A percentile compares a stretch with the other conserved stretches of the same genome.
Conservation (phyloP, 768 basidiomycete species). For the Serendipita sp. region DNA sequence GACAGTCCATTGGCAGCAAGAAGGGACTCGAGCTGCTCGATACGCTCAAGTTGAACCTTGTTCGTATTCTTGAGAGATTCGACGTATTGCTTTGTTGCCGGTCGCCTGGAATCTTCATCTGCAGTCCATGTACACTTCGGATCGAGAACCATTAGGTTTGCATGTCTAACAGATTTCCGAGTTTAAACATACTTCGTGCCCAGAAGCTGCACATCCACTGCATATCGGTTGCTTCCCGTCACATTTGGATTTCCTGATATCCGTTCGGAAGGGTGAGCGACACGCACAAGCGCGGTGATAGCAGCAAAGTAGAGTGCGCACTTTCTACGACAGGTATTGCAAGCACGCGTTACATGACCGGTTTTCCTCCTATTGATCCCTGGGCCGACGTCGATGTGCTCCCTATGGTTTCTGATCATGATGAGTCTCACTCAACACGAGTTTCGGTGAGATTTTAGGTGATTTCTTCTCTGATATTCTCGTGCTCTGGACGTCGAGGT, state of each 20-base stretch:
- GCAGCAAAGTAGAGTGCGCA: not conserved
- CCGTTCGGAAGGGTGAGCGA: not conserved
- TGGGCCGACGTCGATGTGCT: conserved; percentile 4
- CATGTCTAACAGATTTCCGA: not conserved
- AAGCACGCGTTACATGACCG: not conserved
- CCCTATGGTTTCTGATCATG: conserved; percentile 1
- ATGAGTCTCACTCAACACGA: too few relatives aligned
- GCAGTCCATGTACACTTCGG: conserved; percentile 8
- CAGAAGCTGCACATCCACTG: not conserved
- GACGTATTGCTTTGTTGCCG: conserved; percentile 8
- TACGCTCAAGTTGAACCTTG: not conserved
- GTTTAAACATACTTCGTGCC: not conserved
- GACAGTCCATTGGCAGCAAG: not conserved
- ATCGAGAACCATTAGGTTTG: not conserved
- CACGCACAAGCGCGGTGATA: not conserved
- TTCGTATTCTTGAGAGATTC: conserved; percentile 6
- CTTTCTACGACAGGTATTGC: conserved; percentile 3
- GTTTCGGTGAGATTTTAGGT: too few relatives aligned
- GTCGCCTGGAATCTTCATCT: conserved; percentile 8
- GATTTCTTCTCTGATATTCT: too few relatives aligned
- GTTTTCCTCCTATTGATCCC: not conserved
- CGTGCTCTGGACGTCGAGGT: too few relatives aligned
- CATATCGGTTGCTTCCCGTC: conserved; percentile 7
- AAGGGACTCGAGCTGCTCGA: not conserved
- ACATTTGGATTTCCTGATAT: conserved; percentile 7